phyloP scores from a whole-genome alignment of 2,329 filamentous ascomycete species.

The Alternaria angustiovoidea region DNA sequence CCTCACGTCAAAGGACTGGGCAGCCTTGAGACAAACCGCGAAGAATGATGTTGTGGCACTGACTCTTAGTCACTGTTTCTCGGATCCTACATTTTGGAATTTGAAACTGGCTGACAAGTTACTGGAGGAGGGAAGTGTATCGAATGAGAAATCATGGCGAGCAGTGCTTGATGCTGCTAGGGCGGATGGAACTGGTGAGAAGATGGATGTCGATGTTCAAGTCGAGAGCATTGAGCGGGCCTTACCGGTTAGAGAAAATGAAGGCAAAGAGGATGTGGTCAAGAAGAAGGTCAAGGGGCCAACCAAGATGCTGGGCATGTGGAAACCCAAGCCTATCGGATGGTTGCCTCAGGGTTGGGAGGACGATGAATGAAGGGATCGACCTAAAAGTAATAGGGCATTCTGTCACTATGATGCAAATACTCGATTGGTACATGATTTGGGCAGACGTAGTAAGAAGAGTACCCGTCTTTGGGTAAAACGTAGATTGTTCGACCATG shows the following conservation, averaged over 20 bases:
- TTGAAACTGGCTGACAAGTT: constrained; percentile 46
- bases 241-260: constrained; percentile 2
- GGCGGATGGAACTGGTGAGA: constrained; percentile 9
- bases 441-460: not conserved
- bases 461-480: not conserved
- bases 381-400: not conserved
- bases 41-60: constrained; percentile 15
- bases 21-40: constrained; percentile 21
- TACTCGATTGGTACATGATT: not conserved
- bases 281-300: constrained; percentile 33
- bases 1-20: constrained; percentile 51
- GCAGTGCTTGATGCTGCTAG: constrained; percentile 44
- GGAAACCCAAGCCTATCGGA: constrained; percentile 45
- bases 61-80: constrained; percentile 41
- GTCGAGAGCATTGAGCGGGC: constrained; percentile 5
- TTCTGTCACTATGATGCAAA: not conserved
- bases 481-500: not conserved
- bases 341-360: constrained; percentile 37
- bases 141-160: constrained; percentile 23
- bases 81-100: constrained; percentile 50
- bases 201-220: constrained; percentile 19
- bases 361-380: constrained; percentile 29
- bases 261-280: not conserved
- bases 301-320: constrained; percentile 42
- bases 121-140: constrained; percentile 32